Conservation (phyloP, 2,329 filamentous ascomycete genomes). For the Pseudocercospora eumusae region DNA sequence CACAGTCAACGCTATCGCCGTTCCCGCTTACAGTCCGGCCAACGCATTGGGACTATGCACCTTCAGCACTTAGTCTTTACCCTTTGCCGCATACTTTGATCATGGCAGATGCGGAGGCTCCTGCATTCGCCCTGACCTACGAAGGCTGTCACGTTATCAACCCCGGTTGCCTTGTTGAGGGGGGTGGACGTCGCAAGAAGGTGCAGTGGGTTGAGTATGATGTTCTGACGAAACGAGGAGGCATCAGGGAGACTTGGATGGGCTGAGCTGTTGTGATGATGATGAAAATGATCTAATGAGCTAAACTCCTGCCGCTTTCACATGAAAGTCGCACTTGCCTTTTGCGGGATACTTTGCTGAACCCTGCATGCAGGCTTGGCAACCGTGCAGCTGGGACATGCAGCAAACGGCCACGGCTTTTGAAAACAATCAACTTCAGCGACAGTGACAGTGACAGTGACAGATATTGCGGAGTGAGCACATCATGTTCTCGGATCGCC, state of each 20-base stretch:
- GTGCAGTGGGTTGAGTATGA: conserved; percentile 89
- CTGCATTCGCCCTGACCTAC: conserved; percentile 84
- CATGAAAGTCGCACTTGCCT: conserved; percentile 10
- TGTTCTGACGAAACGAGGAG: conserved; percentile 61
- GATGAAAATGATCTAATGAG: not conserved
- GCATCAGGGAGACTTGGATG: conserved; percentile 59
- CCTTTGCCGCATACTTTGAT: conserved; percentile 83
- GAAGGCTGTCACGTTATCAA: conserved; percentile 97
- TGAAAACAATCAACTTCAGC: not conserved
- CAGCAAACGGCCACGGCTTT: not conserved
- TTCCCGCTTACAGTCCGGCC: conserved; percentile 80
- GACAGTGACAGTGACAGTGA: not conserved
- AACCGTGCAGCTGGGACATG: not conserved
- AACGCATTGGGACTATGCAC: conserved; percentile 84
- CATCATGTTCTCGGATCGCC: not conserved
- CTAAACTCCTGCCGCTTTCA: not conserved
- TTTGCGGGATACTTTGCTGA: not conserved
- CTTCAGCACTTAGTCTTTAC: conserved; percentile 74
- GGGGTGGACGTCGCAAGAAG: conserved; percentile 61
- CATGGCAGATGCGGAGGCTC: conserved; percentile 77
- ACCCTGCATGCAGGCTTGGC: conserved; percentile 10
- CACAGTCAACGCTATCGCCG: conserved; percentile 85
- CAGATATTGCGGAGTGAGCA: not conserved
- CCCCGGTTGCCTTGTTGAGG: conserved; percentile 69
- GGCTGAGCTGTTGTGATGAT: conserved; percentile 22